Percentiles rank a stretch among this genome's conserved stretches.
These are phyloP conservation scores for Geotrichum candidum DNA, from an alignment of 1,139 yeast species.

Conservation along the genomic window DNA sequence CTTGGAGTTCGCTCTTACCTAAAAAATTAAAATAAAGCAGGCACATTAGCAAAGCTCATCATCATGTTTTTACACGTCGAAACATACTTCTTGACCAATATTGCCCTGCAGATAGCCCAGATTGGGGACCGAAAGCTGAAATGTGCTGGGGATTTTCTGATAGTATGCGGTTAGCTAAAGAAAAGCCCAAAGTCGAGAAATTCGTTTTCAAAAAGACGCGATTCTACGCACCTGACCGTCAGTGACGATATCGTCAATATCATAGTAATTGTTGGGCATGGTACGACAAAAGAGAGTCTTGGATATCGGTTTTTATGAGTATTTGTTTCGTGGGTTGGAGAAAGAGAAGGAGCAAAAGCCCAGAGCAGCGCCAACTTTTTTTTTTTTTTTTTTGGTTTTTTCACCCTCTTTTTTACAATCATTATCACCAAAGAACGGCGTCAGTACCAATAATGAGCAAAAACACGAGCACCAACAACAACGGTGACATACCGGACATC, in stretches of 20 bases:
- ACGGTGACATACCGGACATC: not conserved
- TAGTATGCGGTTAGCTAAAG: not conserved
- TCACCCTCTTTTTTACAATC: not conserved
- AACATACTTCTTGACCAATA: constrained; percentile 49
- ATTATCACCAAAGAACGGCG: not conserved
- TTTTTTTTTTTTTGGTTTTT: not conserved
- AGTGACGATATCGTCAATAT: constrained; percentile 81
- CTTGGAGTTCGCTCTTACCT: constrained; percentile 57
- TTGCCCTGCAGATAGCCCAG: constrained; percentile 83
- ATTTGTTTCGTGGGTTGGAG: not conserved
- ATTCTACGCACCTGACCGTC: constrained; percentile 48
- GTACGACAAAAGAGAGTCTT: not conserved
- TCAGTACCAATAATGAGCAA: not conserved
- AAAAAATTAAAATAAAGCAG: constrained; percentile 1
- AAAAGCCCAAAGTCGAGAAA: not conserved
- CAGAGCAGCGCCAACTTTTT: not conserved
- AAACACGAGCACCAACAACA: not conserved
- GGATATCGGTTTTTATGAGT: not conserved
- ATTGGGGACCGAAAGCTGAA: constrained; percentile 75
- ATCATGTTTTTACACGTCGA: not conserved
- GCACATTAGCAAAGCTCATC: not conserved
- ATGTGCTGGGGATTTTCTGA: constrained; percentile 68
- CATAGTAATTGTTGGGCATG: constrained; percentile 50
- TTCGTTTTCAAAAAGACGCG: not conserved
- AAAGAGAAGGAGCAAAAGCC: not conserved